A percentile compares a stretch with the other conserved stretches of the same genome.
Conservation (phyloP, 2,329 filamentous ascomycete species). For the Alternaria gansuensis region DNA sequence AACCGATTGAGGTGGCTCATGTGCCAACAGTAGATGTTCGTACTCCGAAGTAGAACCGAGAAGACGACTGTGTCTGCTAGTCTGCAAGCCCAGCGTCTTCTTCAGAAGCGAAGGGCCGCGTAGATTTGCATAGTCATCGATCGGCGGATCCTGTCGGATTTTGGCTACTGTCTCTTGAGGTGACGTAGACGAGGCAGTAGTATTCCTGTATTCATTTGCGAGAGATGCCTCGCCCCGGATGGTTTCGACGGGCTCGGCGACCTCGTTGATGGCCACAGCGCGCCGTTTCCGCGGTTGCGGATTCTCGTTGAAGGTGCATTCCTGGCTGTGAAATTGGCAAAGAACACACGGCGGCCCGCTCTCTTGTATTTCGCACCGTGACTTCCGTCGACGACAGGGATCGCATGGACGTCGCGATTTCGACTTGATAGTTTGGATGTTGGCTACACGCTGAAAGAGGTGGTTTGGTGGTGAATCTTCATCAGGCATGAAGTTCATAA, state of each 20-base stretch:
- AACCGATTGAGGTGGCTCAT: constrained; percentile 24
- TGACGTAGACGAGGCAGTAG: constrained; percentile 12
- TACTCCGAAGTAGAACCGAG: constrained; percentile 45
- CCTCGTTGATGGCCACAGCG: constrained; percentile 29
- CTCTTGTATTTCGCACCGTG: constrained; percentile 73
- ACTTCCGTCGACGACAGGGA: constrained; percentile 70
- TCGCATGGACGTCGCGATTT: constrained; percentile 66
- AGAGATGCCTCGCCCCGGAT: constrained; percentile 5
- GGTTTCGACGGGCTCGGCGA: constrained; percentile 14
- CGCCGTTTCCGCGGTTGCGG: constrained; percentile 76
- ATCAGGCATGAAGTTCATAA: constrained; percentile 30
- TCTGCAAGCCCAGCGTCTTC: constrained; percentile 48
- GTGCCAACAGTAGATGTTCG: constrained; percentile 39
- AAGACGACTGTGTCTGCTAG: constrained; percentile 41
- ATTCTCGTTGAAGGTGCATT: constrained; percentile 73
- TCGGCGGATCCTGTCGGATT: constrained; percentile 38
- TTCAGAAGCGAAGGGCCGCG: constrained; percentile 49
- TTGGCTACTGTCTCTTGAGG: constrained; percentile 21
- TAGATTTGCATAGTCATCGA: constrained; percentile 48
- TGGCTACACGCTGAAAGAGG: constrained; percentile 14
- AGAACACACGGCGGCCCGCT: constrained; percentile 70
- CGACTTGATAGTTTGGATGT: constrained; percentile 22
- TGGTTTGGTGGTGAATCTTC: constrained; percentile 28
- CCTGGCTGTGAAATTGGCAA: constrained; percentile 71
- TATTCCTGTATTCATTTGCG: not conserved